Evolutionary conservation across 352 stramenopile genomes (phyloP).

Genomic region (Pythium periplocum): DNA sequence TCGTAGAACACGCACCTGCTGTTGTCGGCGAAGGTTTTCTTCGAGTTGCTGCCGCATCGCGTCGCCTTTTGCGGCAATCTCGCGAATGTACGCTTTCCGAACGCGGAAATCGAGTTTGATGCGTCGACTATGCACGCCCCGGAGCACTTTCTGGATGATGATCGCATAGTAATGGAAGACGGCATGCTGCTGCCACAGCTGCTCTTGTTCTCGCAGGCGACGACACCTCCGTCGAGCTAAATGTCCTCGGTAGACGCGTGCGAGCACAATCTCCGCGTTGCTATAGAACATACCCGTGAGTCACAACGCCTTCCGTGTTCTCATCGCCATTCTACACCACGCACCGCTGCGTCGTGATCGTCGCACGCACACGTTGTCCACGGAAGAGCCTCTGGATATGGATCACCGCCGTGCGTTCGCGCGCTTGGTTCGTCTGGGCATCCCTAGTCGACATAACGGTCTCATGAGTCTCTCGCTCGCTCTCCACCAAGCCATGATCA

Average conservation of each 20-base stretch:
- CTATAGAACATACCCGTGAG: slow-evolving; percentile 12
- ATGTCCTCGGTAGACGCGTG: slow-evolving; percentile 53
- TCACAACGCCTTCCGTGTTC: too few relatives aligned
- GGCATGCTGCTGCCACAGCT: slow-evolving; percentile 18
- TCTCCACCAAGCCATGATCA: not conserved
- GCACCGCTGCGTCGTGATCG: slow-evolving; percentile 23
- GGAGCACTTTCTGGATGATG: slow-evolving; percentile 49
- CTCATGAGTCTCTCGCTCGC: too few relatives aligned
- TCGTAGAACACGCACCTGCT: slow-evolving; percentile 16
- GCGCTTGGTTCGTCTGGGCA: slow-evolving; percentile 30
- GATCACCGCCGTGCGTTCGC: slow-evolving; percentile 32
- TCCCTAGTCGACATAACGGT: slow-evolving; percentile 22
- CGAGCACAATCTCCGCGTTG: slow-evolving; percentile 43
- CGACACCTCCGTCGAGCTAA: slow-evolving; percentile 31
- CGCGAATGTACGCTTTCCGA: slow-evolving; percentile 47
- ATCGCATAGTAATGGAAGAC: slow-evolving; percentile 45
- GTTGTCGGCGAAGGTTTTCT: slow-evolving; percentile 36
- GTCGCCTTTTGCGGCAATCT: slow-evolving; percentile 47
- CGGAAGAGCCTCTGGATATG: slow-evolving; percentile 62
- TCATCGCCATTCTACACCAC: not conserved
- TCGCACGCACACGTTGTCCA: slow-evolving; percentile 44
- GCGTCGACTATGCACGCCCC: slow-evolving; percentile 40
- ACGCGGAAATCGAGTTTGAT: slow-evolving; percentile 49
- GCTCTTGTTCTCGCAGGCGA: slow-evolving; percentile 13
- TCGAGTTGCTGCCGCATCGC: slow-evolving; percentile 36